Conservation (phyloP, 345 rosid species). For the Durio zibethinus region DNA sequence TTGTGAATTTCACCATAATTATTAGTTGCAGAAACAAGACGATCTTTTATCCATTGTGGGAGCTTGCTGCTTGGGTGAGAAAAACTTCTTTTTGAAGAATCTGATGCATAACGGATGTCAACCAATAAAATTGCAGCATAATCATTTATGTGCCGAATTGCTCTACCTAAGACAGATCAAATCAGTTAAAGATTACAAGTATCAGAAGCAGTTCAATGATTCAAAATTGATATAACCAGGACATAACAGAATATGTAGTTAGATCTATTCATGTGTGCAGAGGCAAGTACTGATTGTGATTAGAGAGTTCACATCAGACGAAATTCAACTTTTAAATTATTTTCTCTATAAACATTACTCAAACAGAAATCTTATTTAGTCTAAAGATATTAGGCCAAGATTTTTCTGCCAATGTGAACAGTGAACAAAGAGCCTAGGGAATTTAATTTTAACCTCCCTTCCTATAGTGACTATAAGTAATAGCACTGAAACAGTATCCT, state of each 20-base stretch:
- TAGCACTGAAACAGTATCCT: not conserved
- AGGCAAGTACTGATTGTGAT: not conserved
- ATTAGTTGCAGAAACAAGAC: conserved; percentile 51
- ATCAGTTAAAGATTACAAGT: not conserved
- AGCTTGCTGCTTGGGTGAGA: conserved; percentile 73
- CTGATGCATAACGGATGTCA: conserved; percentile 61
- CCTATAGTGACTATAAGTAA: not conserved
- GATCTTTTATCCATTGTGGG: conserved; percentile 75
- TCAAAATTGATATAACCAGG: not conserved
- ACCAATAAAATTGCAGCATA: conserved; percentile 86
- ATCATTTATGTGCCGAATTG: conserved; percentile 78
- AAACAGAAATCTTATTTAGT: conserved; percentile 1
- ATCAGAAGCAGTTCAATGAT: not conserved
- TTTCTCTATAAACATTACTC: not conserved
- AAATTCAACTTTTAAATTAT: not conserved
- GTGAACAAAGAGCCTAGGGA: not conserved
- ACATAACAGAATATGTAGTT: not conserved
- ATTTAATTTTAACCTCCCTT: not conserved
- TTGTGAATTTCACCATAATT: conserved; percentile 87
- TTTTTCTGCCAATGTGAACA: not conserved
- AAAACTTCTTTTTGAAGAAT: conserved; percentile 43
- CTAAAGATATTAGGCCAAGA: not conserved
- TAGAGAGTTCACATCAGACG: not conserved
- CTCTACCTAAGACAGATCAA: conserved; percentile 55
- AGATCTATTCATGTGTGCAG: not conserved